Evolutionary conservation across 2,329 filamentous ascomycete species (phyloP).

Genomic region (Magnaporthales sp.): DNA sequence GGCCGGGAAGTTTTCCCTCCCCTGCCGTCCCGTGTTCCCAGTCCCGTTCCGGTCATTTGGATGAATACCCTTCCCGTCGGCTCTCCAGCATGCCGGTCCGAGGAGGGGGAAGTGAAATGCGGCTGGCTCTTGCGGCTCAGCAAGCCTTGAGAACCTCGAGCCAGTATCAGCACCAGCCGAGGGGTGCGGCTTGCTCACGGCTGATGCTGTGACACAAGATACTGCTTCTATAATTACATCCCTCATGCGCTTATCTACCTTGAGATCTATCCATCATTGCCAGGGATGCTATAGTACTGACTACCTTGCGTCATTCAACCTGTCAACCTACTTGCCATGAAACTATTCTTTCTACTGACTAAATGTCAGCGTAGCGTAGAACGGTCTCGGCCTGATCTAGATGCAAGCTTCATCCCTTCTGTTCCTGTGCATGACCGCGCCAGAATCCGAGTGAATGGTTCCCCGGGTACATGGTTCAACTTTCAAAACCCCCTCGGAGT

Average conservation of each 20-base stretch:
- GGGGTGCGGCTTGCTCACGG: not conserved
- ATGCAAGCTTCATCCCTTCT: not conserved
- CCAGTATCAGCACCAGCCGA: not conserved
- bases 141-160: not conserved
- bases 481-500: not conserved
- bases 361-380: not conserved
- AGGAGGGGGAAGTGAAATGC: not conserved
- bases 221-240: not conserved
- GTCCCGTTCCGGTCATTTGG: not conserved
- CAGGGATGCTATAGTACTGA: not conserved
- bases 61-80: not conserved
- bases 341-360: not conserved
- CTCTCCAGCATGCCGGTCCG: not conserved
- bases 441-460: too few species aligned
- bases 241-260: not conserved
- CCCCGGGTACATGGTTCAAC: not conserved
- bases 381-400: not conserved
- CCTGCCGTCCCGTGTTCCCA: not conserved
- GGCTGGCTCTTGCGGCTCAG: not conserved
- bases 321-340: not conserved
- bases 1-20: slow-evolving; percentile 1
- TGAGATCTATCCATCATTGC: not conserved
- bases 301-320: not conserved
- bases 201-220: not conserved
- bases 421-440: not conserved